Evolutionary conservation across 768 basidiomycete genomes (phyloP).

Genomic region (Daedaleopsis sinensis): DNA sequence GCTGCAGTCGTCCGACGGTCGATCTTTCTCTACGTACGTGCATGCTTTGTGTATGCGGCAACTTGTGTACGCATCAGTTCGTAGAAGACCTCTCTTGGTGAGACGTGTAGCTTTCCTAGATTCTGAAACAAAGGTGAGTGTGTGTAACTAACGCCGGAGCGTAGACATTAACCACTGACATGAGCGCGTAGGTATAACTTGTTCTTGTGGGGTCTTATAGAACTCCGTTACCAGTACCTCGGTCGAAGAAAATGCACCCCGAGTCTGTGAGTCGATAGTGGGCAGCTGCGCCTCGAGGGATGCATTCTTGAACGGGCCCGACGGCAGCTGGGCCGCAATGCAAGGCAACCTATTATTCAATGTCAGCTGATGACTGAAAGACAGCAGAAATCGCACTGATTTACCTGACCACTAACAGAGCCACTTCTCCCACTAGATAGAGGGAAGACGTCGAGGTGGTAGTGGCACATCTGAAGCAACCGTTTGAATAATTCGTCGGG

Average conservation of each 20-base stretch:
- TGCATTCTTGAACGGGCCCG: conserved; percentile 36
- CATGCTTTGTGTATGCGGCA: too few species aligned
- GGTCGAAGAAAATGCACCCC: conserved; percentile 69
- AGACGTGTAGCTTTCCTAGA: too few species aligned
- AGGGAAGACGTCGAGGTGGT: conserved; percentile 73
- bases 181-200: background rate
- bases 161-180: background rate
- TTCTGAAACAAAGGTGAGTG: too few species aligned
- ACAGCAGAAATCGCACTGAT: background rate
- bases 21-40: too few species aligned
- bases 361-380: background rate
- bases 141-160: too few species aligned
- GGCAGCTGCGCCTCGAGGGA: conserved; percentile 57
- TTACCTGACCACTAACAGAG: conserved; percentile 75
- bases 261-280: conserved; percentile 75
- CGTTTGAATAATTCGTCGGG: conserved; percentile 62
- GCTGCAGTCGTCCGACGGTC: too few species aligned
- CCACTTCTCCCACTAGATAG: conserved; percentile 78
- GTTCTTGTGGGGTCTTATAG: conserved; percentile 37
- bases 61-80: too few species aligned
- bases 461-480: conserved; percentile 63
- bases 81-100: too few species aligned
- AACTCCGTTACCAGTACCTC: conserved; percentile 69
- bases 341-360: conserved; percentile 53
- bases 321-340: conserved; percentile 53